Evolutionary conservation across 1,139 yeast species (phyloP), one percentile per base, ranked within the genome.

Genomic region (Yamadazyma buinensis): DNA sequence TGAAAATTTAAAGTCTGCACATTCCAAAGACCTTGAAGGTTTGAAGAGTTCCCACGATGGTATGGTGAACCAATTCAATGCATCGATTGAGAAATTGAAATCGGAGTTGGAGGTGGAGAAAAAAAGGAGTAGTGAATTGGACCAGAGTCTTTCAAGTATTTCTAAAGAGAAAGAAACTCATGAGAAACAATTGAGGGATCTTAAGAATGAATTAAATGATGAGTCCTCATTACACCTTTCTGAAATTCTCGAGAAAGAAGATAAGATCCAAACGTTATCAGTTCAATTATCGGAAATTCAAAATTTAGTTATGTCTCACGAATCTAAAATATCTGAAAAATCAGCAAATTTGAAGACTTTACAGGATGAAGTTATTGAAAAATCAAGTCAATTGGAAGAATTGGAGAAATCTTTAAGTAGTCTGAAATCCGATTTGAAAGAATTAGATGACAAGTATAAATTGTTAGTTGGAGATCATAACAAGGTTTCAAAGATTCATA

Each of bases 1-100:
- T 7, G 11, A 13, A 6, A 15, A 4, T 5, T 20, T 32, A 3
- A 25, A 36, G 18, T 15, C 22, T 12, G n/a, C 14, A 8, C 35
- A 22, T 18, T 11, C 32, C 10, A 31, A 30, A 14, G 34, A 30
- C 15, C 30, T 35, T 23, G 31, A 32, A 14, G 11, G 15, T 12
- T 14, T 18, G 5, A 25, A 30, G 11, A 10, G 7, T n/a, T 26
- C 26, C 7, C 10, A 29, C 5, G 22, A 14, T 2, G 20, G 33
- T 13, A 15, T 34, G 11, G 11, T 24, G 3, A 20, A 30, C 6
- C 19, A 14, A 7, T 13, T 34, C n/a, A 14, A 5, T 12, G 17
- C 27, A 12, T 15, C 22, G 19, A 17, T 32, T 5, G 19, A 32
- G 17, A 4, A 15, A 4, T 23, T 32, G 14, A 21, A 27, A 14